A percentile compares a stretch with the other conserved stretches of the same genome.
These are phyloP conservation scores for Trypanosoma rangeli DNA, from an alignment of 208 protist species.

Conservation along the genomic window DNA sequence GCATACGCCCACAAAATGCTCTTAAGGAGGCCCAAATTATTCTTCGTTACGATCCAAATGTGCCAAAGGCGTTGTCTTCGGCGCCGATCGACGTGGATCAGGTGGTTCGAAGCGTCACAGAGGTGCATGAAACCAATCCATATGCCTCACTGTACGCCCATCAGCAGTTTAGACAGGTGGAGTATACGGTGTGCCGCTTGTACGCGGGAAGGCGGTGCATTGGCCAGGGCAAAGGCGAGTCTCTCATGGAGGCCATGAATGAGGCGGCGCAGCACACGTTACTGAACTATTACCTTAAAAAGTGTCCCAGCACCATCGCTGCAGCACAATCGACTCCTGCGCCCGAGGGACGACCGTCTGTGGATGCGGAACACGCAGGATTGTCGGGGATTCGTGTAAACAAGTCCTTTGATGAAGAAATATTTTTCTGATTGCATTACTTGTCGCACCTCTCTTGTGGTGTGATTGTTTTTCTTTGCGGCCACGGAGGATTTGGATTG, in stretches of 20 bases:
- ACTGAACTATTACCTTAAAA: conserved; percentile 75
- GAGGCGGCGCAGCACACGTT: conserved; percentile 76
- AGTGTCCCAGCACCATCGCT: background rate
- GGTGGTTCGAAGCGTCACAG: conserved; percentile 65
- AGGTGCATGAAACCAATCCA: conserved; percentile 88
- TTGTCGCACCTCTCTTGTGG: background rate
- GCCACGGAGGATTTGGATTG: too few relatives aligned
- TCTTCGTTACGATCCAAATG: conserved; percentile 73
- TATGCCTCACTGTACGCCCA: conserved; percentile 62
- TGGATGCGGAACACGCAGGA: background rate
- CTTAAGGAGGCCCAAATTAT: conserved; percentile 89
- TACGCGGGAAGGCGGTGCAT: conserved; percentile 70
- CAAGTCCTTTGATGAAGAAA: conserved; percentile 22
- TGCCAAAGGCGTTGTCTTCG: conserved; percentile 40
- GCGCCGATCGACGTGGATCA: conserved; percentile 84
- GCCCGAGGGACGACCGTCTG: background rate
- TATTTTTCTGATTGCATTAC: conserved; percentile 22
- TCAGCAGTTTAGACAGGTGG: conserved; percentile 83
- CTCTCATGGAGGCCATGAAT: conserved; percentile 81
- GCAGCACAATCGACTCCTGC: background rate
- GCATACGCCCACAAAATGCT: conserved; percentile 58
- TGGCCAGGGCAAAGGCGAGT: conserved; percentile 86
- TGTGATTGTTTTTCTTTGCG: background rate
- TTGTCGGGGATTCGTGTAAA: conserved; percentile 18
- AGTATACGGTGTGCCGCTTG: conserved; percentile 81